Conservation (phyloP, 2,329 filamentous ascomycete species). For the Xylariales sp. region DNA sequence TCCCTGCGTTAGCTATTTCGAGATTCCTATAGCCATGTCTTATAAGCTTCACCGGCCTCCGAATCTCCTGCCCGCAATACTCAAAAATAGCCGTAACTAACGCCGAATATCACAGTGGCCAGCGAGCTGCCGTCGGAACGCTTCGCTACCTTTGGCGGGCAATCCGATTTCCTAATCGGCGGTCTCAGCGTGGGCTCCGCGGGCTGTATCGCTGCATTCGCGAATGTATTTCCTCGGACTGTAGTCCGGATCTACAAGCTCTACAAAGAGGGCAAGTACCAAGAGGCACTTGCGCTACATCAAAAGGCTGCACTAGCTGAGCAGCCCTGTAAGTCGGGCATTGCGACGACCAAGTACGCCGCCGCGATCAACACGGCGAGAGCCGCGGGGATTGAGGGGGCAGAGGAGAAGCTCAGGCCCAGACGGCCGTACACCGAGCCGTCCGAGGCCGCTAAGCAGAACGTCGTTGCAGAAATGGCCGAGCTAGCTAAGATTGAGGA, state of each 20-base stretch:
- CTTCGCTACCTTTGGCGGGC: constrained; percentile 78
- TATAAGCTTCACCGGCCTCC: no score
- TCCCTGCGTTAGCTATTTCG: no score
- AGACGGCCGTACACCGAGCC: constrained; percentile 70
- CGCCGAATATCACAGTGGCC: constrained; percentile 50
- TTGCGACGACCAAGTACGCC: constrained; percentile 76
- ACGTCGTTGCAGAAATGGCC: constrained; percentile 55
- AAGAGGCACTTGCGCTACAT: constrained; percentile 71
- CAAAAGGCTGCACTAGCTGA: constrained; percentile 73
- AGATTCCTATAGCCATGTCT: no score
- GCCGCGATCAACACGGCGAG: constrained; percentile 69
- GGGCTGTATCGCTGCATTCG: constrained; percentile 72
- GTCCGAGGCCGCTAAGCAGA: constrained; percentile 57
- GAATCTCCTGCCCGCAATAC: no score
- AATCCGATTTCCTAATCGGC: constrained; percentile 76
- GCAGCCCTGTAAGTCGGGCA: constrained; percentile 72
- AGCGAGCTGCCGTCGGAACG: constrained; percentile 62
- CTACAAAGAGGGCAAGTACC: constrained; percentile 66
- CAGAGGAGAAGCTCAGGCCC: constrained; percentile 68
- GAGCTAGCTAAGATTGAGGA: constrained; percentile 50
- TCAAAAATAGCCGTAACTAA: not conserved
- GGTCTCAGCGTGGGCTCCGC: constrained; percentile 68
- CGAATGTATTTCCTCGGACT: constrained; percentile 69
- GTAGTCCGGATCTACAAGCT: constrained; percentile 69
- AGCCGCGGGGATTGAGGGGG: constrained; percentile 68